Evolutionary conservation across 805 yeast genomes (phyloP), one percentile per base, ranked within the genome.

Genomic region (Metschnikowia corniflorae): DNA sequence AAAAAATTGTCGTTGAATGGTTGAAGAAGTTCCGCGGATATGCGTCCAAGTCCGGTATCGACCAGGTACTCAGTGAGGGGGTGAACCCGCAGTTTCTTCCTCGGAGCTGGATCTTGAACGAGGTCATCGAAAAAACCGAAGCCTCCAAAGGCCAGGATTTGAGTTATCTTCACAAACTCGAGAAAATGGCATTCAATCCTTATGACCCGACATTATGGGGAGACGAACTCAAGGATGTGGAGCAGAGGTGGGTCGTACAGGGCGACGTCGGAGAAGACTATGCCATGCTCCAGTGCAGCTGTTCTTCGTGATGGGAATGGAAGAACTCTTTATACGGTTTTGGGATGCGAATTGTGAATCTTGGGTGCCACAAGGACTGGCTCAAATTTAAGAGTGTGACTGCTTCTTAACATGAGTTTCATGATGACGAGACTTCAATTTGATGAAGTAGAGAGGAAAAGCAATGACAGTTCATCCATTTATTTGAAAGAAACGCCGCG

Each of bases 51-150:
- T 18, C 23, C 12, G 36, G 39, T 2, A 55, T 53, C 9, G 67
- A 89, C 33, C 47, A 42, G 4, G 44, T 40, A 7, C 47, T 66
- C 3, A 77, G 87, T 31, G 53, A 61, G 6, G 35, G 47, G 3
- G 65, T 61, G 32, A 93, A 91, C 52, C 98, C 97, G 3, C 54
- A 76, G 23, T 91, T 91, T 53, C 72, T 84, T 5, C 93, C 96
- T 15, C 71, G 91, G 42, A 84, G 80, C 45, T 86, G 95, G 88
- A 80, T 89, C 35, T 66, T 93, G 36, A 86, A 87, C 36, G 89
- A 88, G 43, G 96, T 87, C 1, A 80, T 86, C 30, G 70, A 74
- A 19, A 61, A 65, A 29, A 70, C 80, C 0, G 66, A 71, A 24
- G 84, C 78, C 2, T 64, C 71, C 19, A 68, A 73, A 23, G 64